Evolutionary conservation across 495 filamentous ascomycete genomes (phyloP).

Genomic region (Aspergillus avenaceus): DNA sequence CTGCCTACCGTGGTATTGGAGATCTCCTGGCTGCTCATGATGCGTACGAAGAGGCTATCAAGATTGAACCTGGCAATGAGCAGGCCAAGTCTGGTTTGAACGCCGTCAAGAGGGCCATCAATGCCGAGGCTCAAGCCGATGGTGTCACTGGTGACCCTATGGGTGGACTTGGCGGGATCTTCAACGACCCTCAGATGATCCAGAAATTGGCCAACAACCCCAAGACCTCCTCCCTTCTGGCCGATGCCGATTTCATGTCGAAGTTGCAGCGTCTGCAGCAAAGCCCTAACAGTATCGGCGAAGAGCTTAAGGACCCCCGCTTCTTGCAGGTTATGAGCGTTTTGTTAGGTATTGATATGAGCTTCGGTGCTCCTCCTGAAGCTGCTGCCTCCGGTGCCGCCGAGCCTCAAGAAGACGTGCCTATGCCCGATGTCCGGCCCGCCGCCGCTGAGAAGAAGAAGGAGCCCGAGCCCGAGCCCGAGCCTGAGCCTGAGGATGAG

Average conservation of each 20-base stretch:
- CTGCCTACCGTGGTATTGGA: constrained; percentile 80
- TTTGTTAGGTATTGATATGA: constrained; percentile 90
- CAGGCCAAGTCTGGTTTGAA: constrained; percentile 86
- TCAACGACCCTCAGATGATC: constrained; percentile 84
- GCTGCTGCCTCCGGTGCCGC: constrained; percentile 34
- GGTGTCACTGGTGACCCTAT: constrained; percentile 63
- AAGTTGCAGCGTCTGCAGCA: constrained; percentile 77
- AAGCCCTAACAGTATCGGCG: constrained; percentile 75
- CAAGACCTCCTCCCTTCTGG: constrained; percentile 83
- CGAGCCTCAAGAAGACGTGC: constrained; percentile 68
- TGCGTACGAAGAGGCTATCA: constrained; percentile 87
- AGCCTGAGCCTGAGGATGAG: constrained; percentile 68
- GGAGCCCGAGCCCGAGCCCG: constrained; percentile 57
- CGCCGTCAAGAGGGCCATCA: constrained; percentile 82
- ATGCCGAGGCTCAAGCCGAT: constrained; percentile 67
- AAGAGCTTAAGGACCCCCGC: constrained; percentile 80
- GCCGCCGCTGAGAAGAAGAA: constrained; percentile 48
- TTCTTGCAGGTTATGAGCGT: constrained; percentile 95
- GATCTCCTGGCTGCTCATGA: constrained; percentile 80
- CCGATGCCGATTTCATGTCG: constrained; percentile 81
- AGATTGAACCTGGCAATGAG: constrained; percentile 85
- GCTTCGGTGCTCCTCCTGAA: constrained; percentile 60
- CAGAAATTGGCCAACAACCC: constrained; percentile 91
- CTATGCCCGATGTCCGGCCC: constrained; percentile 68
- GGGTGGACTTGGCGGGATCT: constrained; percentile 81